Percentiles rank a stretch among this genome's conserved stretches.
phyloP scores from a whole-genome alignment of 352 stramenopile genomes.

The Globisporangium megalacanthum region DNA sequence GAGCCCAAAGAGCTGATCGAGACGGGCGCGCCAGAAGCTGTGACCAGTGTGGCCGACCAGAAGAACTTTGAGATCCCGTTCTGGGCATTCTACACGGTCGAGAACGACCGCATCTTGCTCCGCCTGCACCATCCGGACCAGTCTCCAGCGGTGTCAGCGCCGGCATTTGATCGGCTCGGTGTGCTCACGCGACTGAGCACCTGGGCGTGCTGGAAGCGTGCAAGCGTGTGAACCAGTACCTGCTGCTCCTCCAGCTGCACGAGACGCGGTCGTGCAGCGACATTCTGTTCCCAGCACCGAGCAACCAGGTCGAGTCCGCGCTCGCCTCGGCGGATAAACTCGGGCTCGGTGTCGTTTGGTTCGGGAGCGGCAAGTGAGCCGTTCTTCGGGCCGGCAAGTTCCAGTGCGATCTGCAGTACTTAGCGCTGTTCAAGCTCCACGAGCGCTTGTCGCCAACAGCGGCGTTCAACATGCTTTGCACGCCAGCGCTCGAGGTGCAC shows the following conservation, averaged over 20 bases:
- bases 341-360: constrained; percentile 21
- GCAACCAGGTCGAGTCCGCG: constrained; percentile 29
- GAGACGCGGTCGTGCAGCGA: constrained; percentile 76
- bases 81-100: constrained; percentile 76
- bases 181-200: constrained; percentile 72
- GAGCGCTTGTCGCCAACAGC: constrained; percentile 73
- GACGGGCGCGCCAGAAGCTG: neutral
- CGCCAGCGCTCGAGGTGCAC: constrained; percentile 82
- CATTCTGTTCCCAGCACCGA: constrained; percentile 48
- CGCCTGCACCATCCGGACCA: constrained; percentile 55
- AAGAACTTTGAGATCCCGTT: constrained; percentile 52
- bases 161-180: constrained; percentile 42
- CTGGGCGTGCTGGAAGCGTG: constrained; percentile 59
- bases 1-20: constrained; percentile 7
- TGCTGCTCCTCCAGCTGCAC: constrained; percentile 80
- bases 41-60: neutral
- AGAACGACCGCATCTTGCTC: constrained; percentile 40
- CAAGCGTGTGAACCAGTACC: constrained; percentile 80
- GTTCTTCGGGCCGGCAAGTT: constrained; percentile 88
- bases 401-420: constrained; percentile 77
- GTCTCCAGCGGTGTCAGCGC: constrained; percentile 9
- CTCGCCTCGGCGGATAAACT: constrained; percentile 31
- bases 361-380: constrained; percentile 13
- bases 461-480: constrained; percentile 78
- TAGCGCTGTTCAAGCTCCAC: constrained; percentile 71